phyloP scores from a whole-genome alignment of 257 asterid genomes.

The Striga asiatica region DNA sequence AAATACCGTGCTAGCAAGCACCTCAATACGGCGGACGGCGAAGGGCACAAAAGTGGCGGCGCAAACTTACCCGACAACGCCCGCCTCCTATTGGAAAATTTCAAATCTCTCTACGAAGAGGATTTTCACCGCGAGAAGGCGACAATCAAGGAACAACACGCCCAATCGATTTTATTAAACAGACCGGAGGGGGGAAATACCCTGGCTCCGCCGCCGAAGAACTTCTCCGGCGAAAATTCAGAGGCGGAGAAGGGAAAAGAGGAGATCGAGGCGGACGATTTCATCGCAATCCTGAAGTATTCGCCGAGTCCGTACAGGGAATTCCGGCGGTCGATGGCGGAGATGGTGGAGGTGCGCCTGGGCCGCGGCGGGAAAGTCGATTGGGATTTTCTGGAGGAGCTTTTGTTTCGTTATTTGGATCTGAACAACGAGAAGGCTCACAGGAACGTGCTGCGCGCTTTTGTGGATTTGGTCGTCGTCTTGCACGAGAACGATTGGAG shows the following conservation, averaged over 20 bases:
- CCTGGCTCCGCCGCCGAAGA: neutral
- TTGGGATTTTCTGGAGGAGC: constrained; percentile 72
- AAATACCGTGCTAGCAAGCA: too few relatives aligned
- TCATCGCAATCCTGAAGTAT: constrained; percentile 24
- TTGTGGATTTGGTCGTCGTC: constrained; percentile 41
- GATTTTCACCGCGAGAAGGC: constrained; percentile 17
- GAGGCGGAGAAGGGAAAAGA: constrained; percentile 9
- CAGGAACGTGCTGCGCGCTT: constrained; percentile 41
- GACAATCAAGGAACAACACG: neutral
- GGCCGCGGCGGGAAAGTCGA: constrained; percentile 36
- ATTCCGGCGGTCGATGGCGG: constrained; percentile 40
- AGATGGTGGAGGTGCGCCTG: constrained; percentile 37
- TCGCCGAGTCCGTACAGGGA: constrained; percentile 30
- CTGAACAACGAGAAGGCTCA: constrained; percentile 46
- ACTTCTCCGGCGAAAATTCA: neutral
- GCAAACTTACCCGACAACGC: constrained; percentile 28
- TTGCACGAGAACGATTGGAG: constrained; percentile 27
- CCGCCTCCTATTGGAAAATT: constrained; percentile 32
- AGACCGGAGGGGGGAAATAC: constrained; percentile 1
- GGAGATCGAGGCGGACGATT: constrained; percentile 8
- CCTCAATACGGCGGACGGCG: too few relatives aligned
- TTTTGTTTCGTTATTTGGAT: constrained; percentile 50
- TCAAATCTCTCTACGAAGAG: constrained; percentile 28
- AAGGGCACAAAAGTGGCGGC: too few relatives aligned
- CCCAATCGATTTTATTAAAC: too few relatives aligned